Percentiles rank a stretch among this genome's conserved stretches.
Conservation (phyloP, 108 stramenopile genomes). For the Cyclotella sp. region DNA sequence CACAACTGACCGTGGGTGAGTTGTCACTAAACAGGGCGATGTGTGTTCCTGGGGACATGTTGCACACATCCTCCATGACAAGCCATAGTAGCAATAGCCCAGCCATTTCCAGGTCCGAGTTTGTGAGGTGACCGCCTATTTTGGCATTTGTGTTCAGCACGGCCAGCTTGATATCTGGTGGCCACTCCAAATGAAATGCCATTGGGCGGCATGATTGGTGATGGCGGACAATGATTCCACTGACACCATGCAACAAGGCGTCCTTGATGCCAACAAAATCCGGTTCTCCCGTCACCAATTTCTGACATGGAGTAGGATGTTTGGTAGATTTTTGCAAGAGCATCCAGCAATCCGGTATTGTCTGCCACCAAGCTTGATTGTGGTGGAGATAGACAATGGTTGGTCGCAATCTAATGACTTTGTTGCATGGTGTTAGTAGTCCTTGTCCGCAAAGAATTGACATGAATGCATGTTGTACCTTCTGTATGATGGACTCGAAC, state of each 20-base stretch:
- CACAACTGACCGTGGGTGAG: no score
- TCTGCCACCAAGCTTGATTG: background rate
- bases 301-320: background rate
- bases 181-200: no score
- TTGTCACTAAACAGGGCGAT: no score
- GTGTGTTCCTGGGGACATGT: no score
- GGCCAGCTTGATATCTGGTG: no score
- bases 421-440: slow-evolving; percentile 1
- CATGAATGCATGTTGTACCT: slow-evolving; percentile 1
- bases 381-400: background rate
- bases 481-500: background rate
- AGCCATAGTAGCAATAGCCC: no score
- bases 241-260: slow-evolving; percentile 37
- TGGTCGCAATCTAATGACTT: background rate
- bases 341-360: background rate
- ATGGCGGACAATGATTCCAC: background rate
- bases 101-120: no score
- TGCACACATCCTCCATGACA: slow-evolving; percentile 27
- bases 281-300: slow-evolving; percentile 6
- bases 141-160: background rate
- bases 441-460: background rate
- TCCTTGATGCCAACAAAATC: slow-evolving; percentile 33
- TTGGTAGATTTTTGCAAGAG: background rate
- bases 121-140: slow-evolving; percentile 27
- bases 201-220: slow-evolving; percentile 6